These are phyloP conservation scores for Aspergillus diversus DNA, from an alignment of 495 filamentous ascomycete genomes.

Conservation along the genomic window DNA sequence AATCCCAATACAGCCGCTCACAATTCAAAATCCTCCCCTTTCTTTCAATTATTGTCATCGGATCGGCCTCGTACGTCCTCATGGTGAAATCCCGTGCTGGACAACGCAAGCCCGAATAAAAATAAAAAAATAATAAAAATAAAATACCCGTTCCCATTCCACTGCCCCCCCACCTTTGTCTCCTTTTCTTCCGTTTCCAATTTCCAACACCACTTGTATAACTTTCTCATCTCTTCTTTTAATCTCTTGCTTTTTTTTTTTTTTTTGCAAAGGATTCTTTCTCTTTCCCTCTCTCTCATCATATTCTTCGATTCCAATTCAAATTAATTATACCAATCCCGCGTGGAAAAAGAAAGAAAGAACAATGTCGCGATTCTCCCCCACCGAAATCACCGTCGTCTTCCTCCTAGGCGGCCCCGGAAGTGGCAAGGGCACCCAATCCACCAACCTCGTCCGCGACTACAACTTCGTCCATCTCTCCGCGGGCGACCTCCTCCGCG, in stretches of 20 bases:
- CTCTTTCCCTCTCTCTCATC: no score
- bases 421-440: slow-evolving; percentile 71
- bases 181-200: slow-evolving; percentile 2
- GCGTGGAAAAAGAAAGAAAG: slow-evolving; percentile 21
- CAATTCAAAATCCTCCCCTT: slow-evolving; percentile 70
- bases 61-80: slow-evolving; percentile 62
- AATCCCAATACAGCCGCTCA: slow-evolving; percentile 40
- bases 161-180: slow-evolving; percentile 14
- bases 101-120: slow-evolving; percentile 25
- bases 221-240: neutral
- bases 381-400: slow-evolving; percentile 81
- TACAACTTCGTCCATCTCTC: slow-evolving; percentile 92
- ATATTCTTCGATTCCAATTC: no score
- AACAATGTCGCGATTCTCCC: slow-evolving; percentile 66
- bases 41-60: slow-evolving; percentile 58
- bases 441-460: slow-evolving; percentile 82
- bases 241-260: neutral
- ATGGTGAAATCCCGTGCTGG: slow-evolving; percentile 64
- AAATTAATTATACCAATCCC: neutral
- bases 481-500: slow-evolving; percentile 91
- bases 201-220: neutral
- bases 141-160: slow-evolving; percentile 14
- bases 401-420: slow-evolving; percentile 62
- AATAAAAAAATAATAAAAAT: slow-evolving; percentile 21
- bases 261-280: neutral